Evolutionary conservation across 2,329 filamentous ascomycete species (phyloP), one percentile per base, ranked within the genome.

Genomic region (Trichothecium sympodiale): DNA sequence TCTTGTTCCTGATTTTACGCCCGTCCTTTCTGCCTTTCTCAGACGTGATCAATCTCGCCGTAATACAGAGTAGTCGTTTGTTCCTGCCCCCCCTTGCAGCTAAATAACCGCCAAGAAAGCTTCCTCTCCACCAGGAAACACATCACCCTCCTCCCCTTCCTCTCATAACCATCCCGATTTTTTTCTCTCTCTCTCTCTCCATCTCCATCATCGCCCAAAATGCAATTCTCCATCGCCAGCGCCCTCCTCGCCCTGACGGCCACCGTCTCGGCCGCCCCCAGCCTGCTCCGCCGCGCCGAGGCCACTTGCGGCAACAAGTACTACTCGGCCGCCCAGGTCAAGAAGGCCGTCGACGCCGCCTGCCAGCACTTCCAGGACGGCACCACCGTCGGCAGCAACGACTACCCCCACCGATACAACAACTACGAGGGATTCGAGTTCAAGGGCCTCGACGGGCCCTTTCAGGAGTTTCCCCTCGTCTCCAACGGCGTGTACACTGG

Each of bases 381-480:
- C 14, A 39, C 40, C 17, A 46, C 41, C 1, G 48, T 48, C 13
- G 54, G 55, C 15, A 44, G 41, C 40, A 53, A 51, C 12, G 25
- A 41, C 34, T 62, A 62, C 41, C 59, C 59, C 15, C 59, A 62
- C 46, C 43, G 39, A 5, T 62, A 55, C 49, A 54, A 54, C 47
- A 57, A 62, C 55, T 45, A 41, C 25, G 59, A 62, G 47, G 57
- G 53, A 16, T 60, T 62, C 27, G 36, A 44, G 32, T 61, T 61
- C 31, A 31, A 43, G 16, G 51, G 43, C 33, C 40, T 48, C 17
- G 14, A 27, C n/a, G 52, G 52, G 0, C 56, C 59, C 4, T 62
- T 53, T 46, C 53, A 60, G 37, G 59, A 62, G 48, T 62, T 62
- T 39, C 59, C 59, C 33, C 56, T 62, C 34, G 36, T 48, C 29